A percentile compares a stretch with the other conserved stretches of the same genome.
These are phyloP conservation scores for Yamadazyma nakazawae DNA, from an alignment of 805 yeast genomes.

Conservation along the genomic window DNA sequence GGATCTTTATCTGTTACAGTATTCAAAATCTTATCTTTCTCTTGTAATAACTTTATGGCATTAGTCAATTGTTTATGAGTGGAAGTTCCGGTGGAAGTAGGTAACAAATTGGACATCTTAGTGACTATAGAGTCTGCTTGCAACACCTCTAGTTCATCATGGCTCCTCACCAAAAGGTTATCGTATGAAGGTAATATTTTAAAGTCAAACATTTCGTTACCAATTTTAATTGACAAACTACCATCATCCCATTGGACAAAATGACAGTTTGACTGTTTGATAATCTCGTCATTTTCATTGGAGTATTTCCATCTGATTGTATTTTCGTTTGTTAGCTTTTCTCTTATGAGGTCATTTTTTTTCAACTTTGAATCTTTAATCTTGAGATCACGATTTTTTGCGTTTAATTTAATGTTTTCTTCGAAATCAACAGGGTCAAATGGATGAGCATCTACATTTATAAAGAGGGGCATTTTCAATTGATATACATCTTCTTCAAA, in stretches of 20 bases:
- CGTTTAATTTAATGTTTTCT: conserved; percentile 42
- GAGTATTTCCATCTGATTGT: conserved; percentile 94
- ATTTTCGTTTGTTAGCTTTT: conserved; percentile 69
- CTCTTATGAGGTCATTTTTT: conserved; percentile 49
- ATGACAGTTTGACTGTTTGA: conserved; percentile 85
- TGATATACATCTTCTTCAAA: conserved; percentile 30
- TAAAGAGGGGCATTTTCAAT: conserved; percentile 73
- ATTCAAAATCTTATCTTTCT: conserved; percentile 47
- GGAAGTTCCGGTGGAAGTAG: conserved; percentile 83
- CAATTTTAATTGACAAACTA: conserved; percentile 76
- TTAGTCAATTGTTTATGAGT: conserved; percentile 79
- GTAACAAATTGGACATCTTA: conserved; percentile 71
- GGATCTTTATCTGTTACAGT: conserved; percentile 65
- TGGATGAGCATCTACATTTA: conserved; percentile 80
- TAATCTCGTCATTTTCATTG: conserved; percentile 64
- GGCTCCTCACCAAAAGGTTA: conserved; percentile 67
- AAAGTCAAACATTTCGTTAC: conserved; percentile 83
- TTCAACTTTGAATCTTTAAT: conserved; percentile 39
- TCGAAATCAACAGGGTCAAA: conserved; percentile 74
- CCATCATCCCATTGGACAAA: conserved; percentile 96
- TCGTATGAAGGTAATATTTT: conserved; percentile 62
- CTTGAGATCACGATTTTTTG: conserved; percentile 18
- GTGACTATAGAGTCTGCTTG: conserved; percentile 64
- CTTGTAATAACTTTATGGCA: conserved; percentile 54
- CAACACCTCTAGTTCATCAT: conserved; percentile 67